These are phyloP conservation scores for Coemansia sp. DNA, from an alignment of 192 early-diverging fungal species.

Conservation along the genomic window DNA sequence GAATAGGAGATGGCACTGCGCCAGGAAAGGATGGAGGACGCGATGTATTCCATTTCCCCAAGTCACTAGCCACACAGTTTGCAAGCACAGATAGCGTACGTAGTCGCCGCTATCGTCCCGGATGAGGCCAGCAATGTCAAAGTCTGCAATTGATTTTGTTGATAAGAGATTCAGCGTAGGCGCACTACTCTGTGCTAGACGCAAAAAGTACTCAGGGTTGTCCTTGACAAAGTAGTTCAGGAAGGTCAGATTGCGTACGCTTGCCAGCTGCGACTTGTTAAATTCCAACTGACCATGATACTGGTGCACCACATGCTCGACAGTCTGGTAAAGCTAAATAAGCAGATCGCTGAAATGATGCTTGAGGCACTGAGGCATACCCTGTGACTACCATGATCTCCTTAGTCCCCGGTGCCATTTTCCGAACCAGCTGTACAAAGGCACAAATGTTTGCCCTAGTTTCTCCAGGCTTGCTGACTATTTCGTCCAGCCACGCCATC, in stretches of 20 bases:
- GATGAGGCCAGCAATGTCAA: background rate
- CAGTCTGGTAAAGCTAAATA: background rate
- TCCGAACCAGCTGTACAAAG: background rate
- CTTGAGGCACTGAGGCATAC: background rate
- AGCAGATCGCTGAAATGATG: background rate
- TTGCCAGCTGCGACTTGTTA: background rate
- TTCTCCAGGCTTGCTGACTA: background rate
- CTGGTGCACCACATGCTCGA: background rate
- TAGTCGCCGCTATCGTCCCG: background rate
- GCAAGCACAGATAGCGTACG: background rate
- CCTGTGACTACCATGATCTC: background rate
- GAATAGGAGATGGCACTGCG: background rate
- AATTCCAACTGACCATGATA: background rate
- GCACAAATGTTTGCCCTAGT: background rate
- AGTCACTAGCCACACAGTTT: background rate
- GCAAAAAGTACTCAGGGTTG: background rate
- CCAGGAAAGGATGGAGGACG: background rate
- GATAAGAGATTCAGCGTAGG: background rate
- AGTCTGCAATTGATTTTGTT: background rate
- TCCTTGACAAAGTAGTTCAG: background rate
- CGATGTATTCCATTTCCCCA: background rate
- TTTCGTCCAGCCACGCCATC: background rate
- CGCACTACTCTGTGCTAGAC: background rate
- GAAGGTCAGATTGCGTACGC: background rate
- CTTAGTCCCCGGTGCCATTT: background rate